phyloP scores from a whole-genome alignment of 768 basidiomycete species.

The Hydnomerulius pinastri region DNA sequence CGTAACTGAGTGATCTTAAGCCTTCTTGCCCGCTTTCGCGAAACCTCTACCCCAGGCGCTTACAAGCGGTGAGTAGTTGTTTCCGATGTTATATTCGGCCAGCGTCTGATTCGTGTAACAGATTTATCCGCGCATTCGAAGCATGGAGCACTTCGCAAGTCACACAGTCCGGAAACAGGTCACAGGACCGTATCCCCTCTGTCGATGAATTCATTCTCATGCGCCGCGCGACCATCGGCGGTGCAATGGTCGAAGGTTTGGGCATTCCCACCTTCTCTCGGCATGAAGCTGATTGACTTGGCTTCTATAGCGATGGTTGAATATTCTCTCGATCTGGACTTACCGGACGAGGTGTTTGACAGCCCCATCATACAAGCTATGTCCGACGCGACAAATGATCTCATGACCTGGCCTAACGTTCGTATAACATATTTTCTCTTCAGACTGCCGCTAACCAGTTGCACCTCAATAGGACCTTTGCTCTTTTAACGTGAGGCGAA shows the following conservation, averaged over 20 bases:
- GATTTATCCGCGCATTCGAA: conserved; percentile 38
- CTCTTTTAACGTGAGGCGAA: conserved; percentile 30
- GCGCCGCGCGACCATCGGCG: conserved; percentile 39
- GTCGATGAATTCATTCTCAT: conserved; percentile 41
- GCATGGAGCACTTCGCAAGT: conserved; percentile 39
- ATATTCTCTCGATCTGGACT: conserved; percentile 38
- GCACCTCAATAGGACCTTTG: conserved; percentile 25
- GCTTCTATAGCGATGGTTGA: conserved; percentile 34
- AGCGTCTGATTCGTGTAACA: conserved; percentile 12
- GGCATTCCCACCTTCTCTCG: not conserved
- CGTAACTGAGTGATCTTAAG: conserved; percentile 19
- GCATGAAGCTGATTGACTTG: not conserved
- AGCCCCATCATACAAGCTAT: conserved; percentile 35
- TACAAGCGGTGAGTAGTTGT: conserved; percentile 30
- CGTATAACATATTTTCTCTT: conserved; percentile 13
- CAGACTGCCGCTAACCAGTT: conserved; percentile 11
- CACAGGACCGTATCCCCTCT: conserved; percentile 37
- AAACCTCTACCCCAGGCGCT: conserved; percentile 38
- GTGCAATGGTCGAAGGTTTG: conserved; percentile 40
- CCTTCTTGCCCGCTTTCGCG: conserved; percentile 35
- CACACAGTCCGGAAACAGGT: conserved; percentile 36
- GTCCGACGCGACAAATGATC: conserved; percentile 42
- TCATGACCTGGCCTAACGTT: conserved; percentile 46
- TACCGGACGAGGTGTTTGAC: conserved; percentile 39
- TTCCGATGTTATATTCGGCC: not conserved